These are phyloP conservation scores for Penicillium sp. DNA, from an alignment of 2,329 filamentous ascomycete species.

Conservation along the genomic window DNA sequence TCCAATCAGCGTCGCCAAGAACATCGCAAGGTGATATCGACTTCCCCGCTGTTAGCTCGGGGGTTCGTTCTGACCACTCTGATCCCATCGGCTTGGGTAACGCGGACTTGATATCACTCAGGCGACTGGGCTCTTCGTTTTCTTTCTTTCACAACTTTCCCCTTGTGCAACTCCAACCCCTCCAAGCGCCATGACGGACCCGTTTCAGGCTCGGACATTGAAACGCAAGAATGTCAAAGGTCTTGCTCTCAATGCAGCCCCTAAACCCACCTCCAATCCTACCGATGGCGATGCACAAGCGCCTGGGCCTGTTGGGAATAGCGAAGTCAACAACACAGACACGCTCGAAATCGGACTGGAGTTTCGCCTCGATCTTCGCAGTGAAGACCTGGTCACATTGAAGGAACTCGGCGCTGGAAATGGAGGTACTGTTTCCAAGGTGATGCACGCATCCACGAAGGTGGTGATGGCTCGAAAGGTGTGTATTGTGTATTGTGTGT, in stretches of 20 bases:
- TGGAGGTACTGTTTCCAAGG: constrained; percentile 97
- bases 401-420: constrained; percentile 96
- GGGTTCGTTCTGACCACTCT: constrained; percentile 18
- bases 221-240: constrained; percentile 99
- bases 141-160: constrained; percentile 5
- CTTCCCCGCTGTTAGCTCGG: constrained; percentile 29
- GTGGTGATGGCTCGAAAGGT: constrained; percentile 99
- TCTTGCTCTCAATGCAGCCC: constrained; percentile 78
- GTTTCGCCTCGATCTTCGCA: constrained; percentile 88
- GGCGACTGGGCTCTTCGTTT: background rate
- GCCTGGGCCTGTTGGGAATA: constrained; percentile 59
- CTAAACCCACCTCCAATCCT: constrained; percentile 66
- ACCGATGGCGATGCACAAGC: constrained; percentile 69
- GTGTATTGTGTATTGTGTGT: constrained; percentile 16
- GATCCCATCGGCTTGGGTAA: constrained; percentile 18
- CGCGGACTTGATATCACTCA: background rate
- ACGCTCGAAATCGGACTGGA: constrained; percentile 95
- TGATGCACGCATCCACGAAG: constrained; percentile 89
- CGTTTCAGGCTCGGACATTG: constrained; percentile 72
- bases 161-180: constrained; percentile 2
- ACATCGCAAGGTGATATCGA: constrained; percentile 30
- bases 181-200: constrained; percentile 54
- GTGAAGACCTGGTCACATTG: constrained; percentile 86
- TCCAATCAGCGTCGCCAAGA: constrained; percentile 31
- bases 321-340: constrained; percentile 61